Percentiles rank a stretch among this genome's conserved stretches.
Evolutionary conservation across 371 early-diverging fungal genomes (phyloP).

Genomic region (Mortierella polycephala): DNA sequence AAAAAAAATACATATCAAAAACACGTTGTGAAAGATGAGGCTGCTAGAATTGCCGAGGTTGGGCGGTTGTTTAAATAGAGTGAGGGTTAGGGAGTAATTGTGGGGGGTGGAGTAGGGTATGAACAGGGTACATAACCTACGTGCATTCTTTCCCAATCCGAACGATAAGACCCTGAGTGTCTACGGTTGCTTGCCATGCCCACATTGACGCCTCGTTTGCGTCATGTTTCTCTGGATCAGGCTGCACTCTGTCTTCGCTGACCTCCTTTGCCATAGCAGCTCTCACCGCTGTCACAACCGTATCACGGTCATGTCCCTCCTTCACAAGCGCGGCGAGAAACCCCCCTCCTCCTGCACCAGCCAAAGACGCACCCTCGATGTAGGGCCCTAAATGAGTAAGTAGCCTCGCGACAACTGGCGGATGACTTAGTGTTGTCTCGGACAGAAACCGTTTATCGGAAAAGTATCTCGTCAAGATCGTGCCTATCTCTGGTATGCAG

Average conservation of each 20-base stretch:
- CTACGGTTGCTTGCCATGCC: constrained; percentile 35
- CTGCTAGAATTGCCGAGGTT: no score
- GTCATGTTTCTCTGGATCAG: neutral
- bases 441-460: constrained; percentile 34
- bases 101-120: no score
- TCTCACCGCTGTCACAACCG: constrained; percentile 3
- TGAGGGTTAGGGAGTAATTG: neutral
- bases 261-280: constrained; percentile 12
- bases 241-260: neutral
- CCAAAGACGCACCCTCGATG: constrained; percentile 37
- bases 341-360: constrained; percentile 51
- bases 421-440: constrained; percentile 31
- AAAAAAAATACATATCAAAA: constrained; percentile 7
- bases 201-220: constrained; percentile 24
- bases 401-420: constrained; percentile 19
- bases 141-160: constrained; percentile 14
- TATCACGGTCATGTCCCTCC: constrained; percentile 7
- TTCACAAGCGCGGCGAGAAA: constrained; percentile 33
- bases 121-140: neutral
- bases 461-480: constrained; percentile 36
- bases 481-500: constrained; percentile 17
- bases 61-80: neutral
- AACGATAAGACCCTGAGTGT: constrained; percentile 23
- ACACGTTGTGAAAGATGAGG: neutral
- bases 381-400: constrained; percentile 12